Conservation (phyloP, 1,284 basidiomycete species). For the Ceratobasidium sp. region DNA sequence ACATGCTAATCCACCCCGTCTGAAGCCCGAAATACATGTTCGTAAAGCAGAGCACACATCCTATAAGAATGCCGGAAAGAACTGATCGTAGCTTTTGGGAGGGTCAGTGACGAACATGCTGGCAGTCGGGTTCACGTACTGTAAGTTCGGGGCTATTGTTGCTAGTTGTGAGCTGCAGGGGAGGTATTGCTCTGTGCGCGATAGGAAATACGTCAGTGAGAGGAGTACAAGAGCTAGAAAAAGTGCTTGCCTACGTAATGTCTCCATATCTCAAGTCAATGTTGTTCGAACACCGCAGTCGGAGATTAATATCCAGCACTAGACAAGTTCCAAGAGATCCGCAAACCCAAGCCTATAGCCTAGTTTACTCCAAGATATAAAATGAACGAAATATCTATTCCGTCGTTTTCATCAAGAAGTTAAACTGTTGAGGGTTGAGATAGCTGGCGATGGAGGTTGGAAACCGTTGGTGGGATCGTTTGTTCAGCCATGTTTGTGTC, state of each 20-base stretch:
- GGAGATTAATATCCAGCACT: too few relatives aligned
- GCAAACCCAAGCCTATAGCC: too few relatives aligned
- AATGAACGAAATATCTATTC: too few relatives aligned
- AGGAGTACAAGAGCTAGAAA: background rate
- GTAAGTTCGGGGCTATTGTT: conserved; percentile 33
- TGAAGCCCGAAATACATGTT: conserved; percentile 82
- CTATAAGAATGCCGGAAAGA: conserved; percentile 69
- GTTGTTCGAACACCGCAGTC: too few relatives aligned
- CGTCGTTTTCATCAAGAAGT: too few relatives aligned
- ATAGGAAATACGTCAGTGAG: background rate
- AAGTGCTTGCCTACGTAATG: background rate
- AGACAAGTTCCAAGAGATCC: too few relatives aligned
- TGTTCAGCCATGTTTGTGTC: conserved; percentile 3
- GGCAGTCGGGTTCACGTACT: background rate
- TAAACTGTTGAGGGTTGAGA: background rate
- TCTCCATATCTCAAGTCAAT: background rate
- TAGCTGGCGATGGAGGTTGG: background rate
- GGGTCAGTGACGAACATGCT: background rate
- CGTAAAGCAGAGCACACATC: conserved; percentile 78
- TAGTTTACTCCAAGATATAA: too few relatives aligned
- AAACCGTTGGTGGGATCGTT: conserved; percentile 15
- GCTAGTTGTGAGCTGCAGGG: background rate
- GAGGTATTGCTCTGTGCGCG: background rate
- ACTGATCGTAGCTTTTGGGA: conserved; percentile 61
- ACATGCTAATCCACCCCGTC: conserved; percentile 82